Evolutionary conservation across 2,329 filamentous ascomycete genomes (phyloP).

Genomic region (Teratosphaeria nubilosa): DNA sequence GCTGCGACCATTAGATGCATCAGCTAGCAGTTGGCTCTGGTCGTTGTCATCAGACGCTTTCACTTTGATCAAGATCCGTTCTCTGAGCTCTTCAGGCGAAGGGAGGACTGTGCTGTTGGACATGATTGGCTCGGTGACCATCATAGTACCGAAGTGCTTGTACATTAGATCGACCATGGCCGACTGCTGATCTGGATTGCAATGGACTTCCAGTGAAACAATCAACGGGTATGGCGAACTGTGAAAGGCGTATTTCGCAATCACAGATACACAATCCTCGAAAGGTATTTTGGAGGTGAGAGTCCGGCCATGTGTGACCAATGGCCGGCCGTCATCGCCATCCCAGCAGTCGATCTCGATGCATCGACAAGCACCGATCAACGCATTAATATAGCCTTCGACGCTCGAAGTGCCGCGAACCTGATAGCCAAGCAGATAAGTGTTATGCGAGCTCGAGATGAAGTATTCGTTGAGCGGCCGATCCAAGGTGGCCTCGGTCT

Average conservation of each 20-base stretch:
- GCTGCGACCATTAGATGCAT: conserved; percentile 26
- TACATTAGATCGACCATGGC: conserved; percentile 87
- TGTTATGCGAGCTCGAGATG: conserved; percentile 98
- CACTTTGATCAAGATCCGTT: conserved; percentile 85
- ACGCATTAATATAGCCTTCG: conserved; percentile 84
- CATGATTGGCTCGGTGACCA: conserved; percentile 67
- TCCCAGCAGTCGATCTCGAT: conserved; percentile 99
- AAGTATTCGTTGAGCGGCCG: conserved; percentile 92
- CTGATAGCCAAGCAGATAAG: conserved; percentile 85
- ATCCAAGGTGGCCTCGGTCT: conserved; percentile 46
- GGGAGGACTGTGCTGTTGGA: conserved; percentile 60
- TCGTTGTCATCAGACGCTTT: conserved; percentile 45
- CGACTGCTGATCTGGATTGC: conserved; percentile 69
- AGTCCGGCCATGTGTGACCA: conserved; percentile 84
- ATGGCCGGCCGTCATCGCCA: conserved; percentile 73
- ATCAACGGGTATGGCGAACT: conserved; percentile 82
- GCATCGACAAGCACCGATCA: conserved; percentile 83
- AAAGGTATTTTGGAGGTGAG: conserved; percentile 84
- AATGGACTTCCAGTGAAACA: conserved; percentile 93
- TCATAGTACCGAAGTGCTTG: conserved; percentile 67
- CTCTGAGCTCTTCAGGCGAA: conserved; percentile 73
- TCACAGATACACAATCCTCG: conserved; percentile 80
- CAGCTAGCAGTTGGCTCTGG: conserved; percentile 30
- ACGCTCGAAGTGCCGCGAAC: conserved; percentile 83
- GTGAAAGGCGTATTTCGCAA: conserved; percentile 88